These are phyloP conservation scores for Aspergillus versicolor DNA, from an alignment of 2,329 filamentous ascomycete species.

Conservation along the genomic window DNA sequence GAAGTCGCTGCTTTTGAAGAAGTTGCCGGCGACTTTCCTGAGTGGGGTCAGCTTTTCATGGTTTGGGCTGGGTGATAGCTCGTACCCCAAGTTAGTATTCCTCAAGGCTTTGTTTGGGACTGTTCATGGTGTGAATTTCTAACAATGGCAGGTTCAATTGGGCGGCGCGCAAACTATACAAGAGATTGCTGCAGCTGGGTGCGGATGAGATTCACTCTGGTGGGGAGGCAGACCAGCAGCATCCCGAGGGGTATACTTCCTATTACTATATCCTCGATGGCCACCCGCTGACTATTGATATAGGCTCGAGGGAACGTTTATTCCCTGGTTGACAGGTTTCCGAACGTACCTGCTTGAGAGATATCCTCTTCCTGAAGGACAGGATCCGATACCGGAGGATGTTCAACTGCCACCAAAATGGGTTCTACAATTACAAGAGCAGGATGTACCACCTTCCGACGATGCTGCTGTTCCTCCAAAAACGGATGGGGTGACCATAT, in stretches of 20 bases:
- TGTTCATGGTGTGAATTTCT: neutral
- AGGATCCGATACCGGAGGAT: conserved; percentile 70
- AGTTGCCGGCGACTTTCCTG: conserved; percentile 70
- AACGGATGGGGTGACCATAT: conserved; percentile 2
- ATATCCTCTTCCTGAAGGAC: conserved; percentile 67
- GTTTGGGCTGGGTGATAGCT: conserved; percentile 92
- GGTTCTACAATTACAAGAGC: conserved; percentile 43
- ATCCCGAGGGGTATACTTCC: conserved; percentile 74
- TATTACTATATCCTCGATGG: neutral
- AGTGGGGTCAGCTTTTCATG: conserved; percentile 70
- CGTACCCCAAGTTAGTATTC: conserved; percentile 74
- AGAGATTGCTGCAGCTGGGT: conserved; percentile 79
- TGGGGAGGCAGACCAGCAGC: conserved; percentile 90
- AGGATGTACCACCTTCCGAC: neutral
- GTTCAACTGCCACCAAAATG: conserved; percentile 75
- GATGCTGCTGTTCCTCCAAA: neutral
- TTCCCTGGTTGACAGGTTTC: conserved; percentile 73
- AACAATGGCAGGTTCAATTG: conserved; percentile 74
- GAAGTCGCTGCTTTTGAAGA: conserved; percentile 78
- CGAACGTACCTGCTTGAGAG: conserved; percentile 63
- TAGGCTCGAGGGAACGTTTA: conserved; percentile 77
- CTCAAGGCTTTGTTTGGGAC: neutral
- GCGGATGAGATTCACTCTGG: conserved; percentile 72
- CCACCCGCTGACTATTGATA: neutral
- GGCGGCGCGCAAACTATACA: conserved; percentile 83